Conservation (phyloP, 495 filamentous ascomycete genomes). For the Annulohypoxylon maeteangense region DNA sequence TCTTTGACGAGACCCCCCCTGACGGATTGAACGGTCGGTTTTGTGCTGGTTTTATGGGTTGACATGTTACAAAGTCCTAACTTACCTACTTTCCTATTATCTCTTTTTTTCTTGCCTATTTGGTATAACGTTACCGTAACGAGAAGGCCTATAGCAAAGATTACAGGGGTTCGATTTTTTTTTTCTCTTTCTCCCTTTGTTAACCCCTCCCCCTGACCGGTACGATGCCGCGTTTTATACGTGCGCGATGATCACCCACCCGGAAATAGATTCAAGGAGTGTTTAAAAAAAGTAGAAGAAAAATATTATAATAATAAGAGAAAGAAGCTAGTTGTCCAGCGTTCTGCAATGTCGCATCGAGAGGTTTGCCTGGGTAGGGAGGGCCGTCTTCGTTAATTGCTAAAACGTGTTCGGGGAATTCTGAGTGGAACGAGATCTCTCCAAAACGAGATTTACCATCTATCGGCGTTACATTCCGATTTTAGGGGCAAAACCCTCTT, state of each 20-base stretch:
- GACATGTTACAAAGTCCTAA: conserved; percentile 27
- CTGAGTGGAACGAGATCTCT: conserved; percentile 46
- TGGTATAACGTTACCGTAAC: conserved; percentile 13
- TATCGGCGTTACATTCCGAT: conserved; percentile 47
- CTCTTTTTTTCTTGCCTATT: conserved; percentile 16
- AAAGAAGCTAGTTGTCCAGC: conserved; percentile 9
- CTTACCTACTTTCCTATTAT: neutral
- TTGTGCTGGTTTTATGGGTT: conserved; percentile 21
- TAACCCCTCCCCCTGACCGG: conserved; percentile 15
- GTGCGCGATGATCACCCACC: conserved; percentile 17
- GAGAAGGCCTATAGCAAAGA: conserved; percentile 9
- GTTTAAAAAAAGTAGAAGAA: neutral
- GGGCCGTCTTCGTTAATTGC: conserved; percentile 45
- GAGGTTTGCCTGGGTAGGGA: conserved; percentile 34
- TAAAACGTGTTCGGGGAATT: conserved; percentile 48
- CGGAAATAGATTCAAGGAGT: conserved; percentile 18
- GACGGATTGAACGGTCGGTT: neutral
- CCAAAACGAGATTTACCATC: conserved; percentile 47
- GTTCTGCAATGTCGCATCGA: conserved; percentile 39
- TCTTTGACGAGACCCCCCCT: conserved; percentile 16
- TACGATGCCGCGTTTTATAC: conserved; percentile 21
- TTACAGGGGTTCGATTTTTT: conserved; percentile 2
- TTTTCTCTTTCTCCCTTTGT: conserved; percentile 14
- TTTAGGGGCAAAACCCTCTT: conserved; percentile 41
- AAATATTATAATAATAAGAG: neutral